phyloP scores from a whole-genome alignment of 805 yeast genomes.

The Wickerhamiella nectarea region DNA sequence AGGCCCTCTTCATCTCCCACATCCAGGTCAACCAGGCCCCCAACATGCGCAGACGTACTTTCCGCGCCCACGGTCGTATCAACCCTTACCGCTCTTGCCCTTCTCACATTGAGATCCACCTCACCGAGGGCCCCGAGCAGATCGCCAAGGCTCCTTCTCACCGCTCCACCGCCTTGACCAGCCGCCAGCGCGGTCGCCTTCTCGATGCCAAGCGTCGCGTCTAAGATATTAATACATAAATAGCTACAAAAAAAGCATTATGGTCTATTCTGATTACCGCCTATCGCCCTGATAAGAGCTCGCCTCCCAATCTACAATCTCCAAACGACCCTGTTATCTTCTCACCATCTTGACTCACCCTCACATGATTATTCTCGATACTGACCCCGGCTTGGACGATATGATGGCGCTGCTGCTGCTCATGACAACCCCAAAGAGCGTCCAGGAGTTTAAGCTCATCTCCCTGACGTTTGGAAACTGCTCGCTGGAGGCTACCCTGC shows the following conservation, averaged over 20 bases:
- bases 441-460: conserved; percentile 22
- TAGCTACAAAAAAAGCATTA: background rate
- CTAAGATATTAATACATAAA: background rate
- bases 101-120: conserved; percentile 94
- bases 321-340: background rate
- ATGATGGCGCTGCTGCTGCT: conserved; percentile 29
- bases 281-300: too few relatives aligned
- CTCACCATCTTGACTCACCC: background rate
- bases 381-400: conserved; percentile 34
- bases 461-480: conserved; percentile 31
- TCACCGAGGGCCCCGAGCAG: conserved; percentile 89
- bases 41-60: conserved; percentile 99
- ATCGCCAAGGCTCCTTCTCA: conserved; percentile 81
- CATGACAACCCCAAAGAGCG: conserved; percentile 19
- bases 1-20: conserved; percentile 90
- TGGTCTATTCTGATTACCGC: background rate
- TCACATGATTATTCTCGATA: conserved; percentile 26
- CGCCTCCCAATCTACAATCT: too few relatives aligned
- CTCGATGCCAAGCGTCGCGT: conserved; percentile 52
- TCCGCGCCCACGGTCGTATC: conserved; percentile 99
- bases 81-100: conserved; percentile 98
- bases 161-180: conserved; percentile 54
- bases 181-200: conserved; percentile 88
- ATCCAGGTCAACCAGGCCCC: conserved; percentile 99
- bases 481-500: conserved; percentile 24